Conservation (phyloP, 2,329 filamentous ascomycete genomes). For the Lachnellula arida region DNA sequence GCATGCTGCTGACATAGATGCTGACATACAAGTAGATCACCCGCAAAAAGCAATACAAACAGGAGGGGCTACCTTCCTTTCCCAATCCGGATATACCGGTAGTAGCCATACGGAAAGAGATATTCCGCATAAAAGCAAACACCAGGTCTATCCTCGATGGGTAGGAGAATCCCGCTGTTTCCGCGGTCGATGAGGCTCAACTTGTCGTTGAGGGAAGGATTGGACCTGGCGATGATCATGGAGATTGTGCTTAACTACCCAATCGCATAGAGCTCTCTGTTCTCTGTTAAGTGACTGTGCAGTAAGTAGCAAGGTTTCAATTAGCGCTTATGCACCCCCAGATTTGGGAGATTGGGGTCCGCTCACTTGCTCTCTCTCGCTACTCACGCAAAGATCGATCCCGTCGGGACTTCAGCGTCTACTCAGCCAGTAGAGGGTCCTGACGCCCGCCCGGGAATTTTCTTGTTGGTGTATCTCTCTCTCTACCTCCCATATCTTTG, state of each 20-base stretch:
- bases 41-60: slow-evolving; percentile 2
- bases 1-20: not conserved
- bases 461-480: not conserved
- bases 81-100: not conserved
- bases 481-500: too few species aligned
- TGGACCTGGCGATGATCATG: not conserved
- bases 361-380: not conserved
- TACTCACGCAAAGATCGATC: not conserved
- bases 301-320: slow-evolving; percentile 10
- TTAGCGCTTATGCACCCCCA: slow-evolving; percentile 23
- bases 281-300: slow-evolving; percentile 3
- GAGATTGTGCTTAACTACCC: slow-evolving; percentile 2
- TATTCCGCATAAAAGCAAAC: slow-evolving; percentile 1
- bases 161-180: not conserved
- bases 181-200: not conserved
- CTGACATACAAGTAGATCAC: not conserved
- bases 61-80: slow-evolving; percentile 1
- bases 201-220: not conserved
- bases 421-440: not conserved
- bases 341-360: slow-evolving; percentile 7
- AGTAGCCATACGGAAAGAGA: slow-evolving; percentile 2
- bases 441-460: not conserved
- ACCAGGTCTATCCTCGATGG: not conserved
- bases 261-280: slow-evolving; percentile 13
- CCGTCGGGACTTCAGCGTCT: not conserved